phyloP scores from a whole-genome alignment of 2,329 filamentous ascomycete genomes.

The Colletotrichum liaoningense region DNA sequence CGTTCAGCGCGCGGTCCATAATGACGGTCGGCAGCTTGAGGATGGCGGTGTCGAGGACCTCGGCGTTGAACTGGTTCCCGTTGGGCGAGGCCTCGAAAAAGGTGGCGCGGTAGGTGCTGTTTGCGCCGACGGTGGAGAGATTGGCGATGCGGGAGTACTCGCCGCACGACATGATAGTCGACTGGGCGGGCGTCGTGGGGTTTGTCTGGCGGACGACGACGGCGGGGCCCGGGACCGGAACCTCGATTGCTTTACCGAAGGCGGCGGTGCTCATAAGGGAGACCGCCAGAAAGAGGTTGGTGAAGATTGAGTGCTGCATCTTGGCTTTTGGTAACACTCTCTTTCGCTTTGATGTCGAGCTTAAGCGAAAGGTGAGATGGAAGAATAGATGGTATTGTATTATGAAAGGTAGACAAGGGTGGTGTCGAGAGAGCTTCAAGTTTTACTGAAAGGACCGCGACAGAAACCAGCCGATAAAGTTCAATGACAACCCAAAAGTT shows the following conservation, averaged over 20 bases:
- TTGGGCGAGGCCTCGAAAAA: slow-evolving; percentile 55
- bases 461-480: slow-evolving; percentile 12
- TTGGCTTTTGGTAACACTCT: background rate
- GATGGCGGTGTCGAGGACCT: slow-evolving; percentile 55
- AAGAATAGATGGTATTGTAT: background rate
- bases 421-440: background rate
- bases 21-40: slow-evolving; percentile 50
- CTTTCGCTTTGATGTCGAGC: background rate
- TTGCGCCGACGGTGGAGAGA: slow-evolving; percentile 57
- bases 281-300: slow-evolving; percentile 32
- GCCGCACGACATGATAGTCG: slow-evolving; percentile 43
- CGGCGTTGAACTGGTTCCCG: slow-evolving; percentile 51
- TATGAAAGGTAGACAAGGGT: background rate
- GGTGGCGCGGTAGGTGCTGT: slow-evolving; percentile 57
- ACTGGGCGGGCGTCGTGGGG: background rate
- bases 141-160: slow-evolving; percentile 59
- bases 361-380: background rate
- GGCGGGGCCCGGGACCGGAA: slow-evolving; percentile 9
- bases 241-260: slow-evolving; percentile 6
- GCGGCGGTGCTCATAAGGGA: slow-evolving; percentile 19
- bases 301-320: slow-evolving; percentile 29
- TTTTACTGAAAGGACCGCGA: slow-evolving; percentile 10
- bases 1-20: slow-evolving; percentile 53
- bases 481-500: slow-evolving; percentile 5
- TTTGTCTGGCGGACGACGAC: slow-evolving; percentile 33